Percentiles rank a stretch among this genome's conserved stretches.
These are phyloP conservation scores for Cladosporium sp. DNA, from an alignment of 2,329 filamentous ascomycete species.

Conservation along the genomic window DNA sequence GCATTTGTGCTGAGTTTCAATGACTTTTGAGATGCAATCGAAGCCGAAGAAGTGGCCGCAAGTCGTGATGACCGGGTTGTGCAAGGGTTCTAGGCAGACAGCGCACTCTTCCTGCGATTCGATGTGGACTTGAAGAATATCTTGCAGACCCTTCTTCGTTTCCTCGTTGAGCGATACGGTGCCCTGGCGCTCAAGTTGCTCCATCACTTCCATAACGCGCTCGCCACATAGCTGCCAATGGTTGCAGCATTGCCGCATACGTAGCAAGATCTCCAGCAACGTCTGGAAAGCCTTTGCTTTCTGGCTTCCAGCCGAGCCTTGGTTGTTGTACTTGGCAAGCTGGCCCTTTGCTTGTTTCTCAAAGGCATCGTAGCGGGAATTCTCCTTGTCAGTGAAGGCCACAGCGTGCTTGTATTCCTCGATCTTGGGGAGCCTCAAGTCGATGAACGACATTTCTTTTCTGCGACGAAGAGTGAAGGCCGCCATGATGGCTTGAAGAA, in stretches of 20 bases:
- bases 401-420: constrained; percentile 75
- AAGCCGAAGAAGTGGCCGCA: constrained; percentile 79
- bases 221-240: constrained; percentile 80
- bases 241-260: constrained; percentile 81
- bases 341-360: constrained; percentile 72
- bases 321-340: constrained; percentile 56
- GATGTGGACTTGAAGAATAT: constrained; percentile 70
- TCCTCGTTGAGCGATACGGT: constrained; percentile 67
- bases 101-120: constrained; percentile 80
- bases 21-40: constrained; percentile 68
- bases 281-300: constrained; percentile 60
- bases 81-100: constrained; percentile 71
- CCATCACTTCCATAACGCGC: constrained; percentile 68
- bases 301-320: constrained; percentile 24
- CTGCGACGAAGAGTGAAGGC: constrained; percentile 74
- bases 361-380: constrained; percentile 71
- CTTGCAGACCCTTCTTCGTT: constrained; percentile 68
- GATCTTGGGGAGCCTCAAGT: constrained; percentile 72
- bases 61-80: constrained; percentile 73
- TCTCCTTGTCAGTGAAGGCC: constrained; percentile 68
- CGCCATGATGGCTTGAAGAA: constrained; percentile 74
- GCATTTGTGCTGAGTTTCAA: constrained; percentile 73
- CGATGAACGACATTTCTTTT: constrained; percentile 86
- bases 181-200: constrained; percentile 62
- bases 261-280: constrained; percentile 74